phyloP scores from a whole-genome alignment of 78 protist species.

The Isochrysis galbana region DNA sequence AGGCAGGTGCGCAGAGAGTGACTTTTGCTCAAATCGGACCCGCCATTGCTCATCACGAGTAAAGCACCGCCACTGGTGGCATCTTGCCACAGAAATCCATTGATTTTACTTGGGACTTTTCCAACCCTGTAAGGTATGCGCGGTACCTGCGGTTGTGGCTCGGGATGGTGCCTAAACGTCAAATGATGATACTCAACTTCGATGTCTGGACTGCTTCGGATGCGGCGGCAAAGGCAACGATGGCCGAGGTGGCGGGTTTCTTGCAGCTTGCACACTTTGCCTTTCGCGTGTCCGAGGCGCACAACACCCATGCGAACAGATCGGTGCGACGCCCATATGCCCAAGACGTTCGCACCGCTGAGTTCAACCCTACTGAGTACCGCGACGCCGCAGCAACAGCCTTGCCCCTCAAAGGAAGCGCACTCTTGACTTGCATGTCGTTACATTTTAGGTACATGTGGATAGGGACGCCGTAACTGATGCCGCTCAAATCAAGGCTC shows the following conservation, averaged over 20 bases:
- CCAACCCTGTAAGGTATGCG: not conserved
- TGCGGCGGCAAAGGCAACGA: not conserved
- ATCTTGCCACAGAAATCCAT: no score
- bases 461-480: no score
- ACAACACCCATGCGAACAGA: not conserved
- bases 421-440: no score
- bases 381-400: no score
- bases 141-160: conserved; percentile 13
- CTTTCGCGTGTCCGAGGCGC: not conserved
- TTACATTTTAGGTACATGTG: no score
- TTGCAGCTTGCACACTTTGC: not conserved
- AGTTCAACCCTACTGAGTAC: no score
- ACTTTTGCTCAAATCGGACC: not conserved
- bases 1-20: not conserved
- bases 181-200: not conserved
- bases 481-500: not conserved
- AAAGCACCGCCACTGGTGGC: no score
- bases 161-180: not conserved
- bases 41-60: no score
- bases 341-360: not conserved
- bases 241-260: not conserved
- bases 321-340: not conserved
- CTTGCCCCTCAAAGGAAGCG: no score
- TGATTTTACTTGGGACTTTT: not conserved
- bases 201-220: conserved; percentile 2